A percentile compares a stretch with the other conserved stretches of the same genome.
Evolutionary conservation across 2,329 filamentous ascomycete species (phyloP).

Genomic region (Xylariaceae sp.): DNA sequence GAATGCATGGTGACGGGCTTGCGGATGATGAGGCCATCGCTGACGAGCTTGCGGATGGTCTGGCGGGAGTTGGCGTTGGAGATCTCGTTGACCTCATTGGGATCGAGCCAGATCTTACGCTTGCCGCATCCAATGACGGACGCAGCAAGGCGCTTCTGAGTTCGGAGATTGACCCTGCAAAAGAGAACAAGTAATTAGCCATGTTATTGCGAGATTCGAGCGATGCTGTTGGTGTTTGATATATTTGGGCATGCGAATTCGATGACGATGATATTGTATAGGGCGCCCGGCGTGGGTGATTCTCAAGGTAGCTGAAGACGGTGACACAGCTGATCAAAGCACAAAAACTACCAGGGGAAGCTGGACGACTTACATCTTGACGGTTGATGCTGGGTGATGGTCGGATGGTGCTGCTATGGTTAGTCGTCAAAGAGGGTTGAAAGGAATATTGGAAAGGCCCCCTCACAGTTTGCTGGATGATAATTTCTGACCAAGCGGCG

Average conservation of each 20-base stretch:
- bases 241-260: not conserved
- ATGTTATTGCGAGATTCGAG: not conserved
- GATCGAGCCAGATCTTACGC: slow-evolving; percentile 99
- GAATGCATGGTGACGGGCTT: slow-evolving; percentile 99
- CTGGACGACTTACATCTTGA: slow-evolving; percentile 28
- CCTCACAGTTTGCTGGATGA: slow-evolving; percentile 16
- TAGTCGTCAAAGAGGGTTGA: slow-evolving; percentile 24
- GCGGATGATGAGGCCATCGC: slow-evolving; percentile 99
- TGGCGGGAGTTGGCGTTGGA: slow-evolving; percentile 99
- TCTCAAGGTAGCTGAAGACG: too few species aligned
- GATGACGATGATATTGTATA: slow-evolving; percentile 2
- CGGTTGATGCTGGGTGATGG: slow-evolving; percentile 22
- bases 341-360: not conserved
- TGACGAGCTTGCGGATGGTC: slow-evolving; percentile 98
- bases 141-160: slow-evolving; percentile 99
- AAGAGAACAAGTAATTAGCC: not conserved
- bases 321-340: not conserved
- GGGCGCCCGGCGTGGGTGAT: not conserved
- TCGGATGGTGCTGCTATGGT: slow-evolving; percentile 24
- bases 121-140: slow-evolving; percentile 98
- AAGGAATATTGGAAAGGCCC: slow-evolving; percentile 19
- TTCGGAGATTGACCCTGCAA: slow-evolving; percentile 95
- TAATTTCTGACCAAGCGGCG: slow-evolving; percentile 18
- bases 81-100: slow-evolving; percentile 98
- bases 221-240: not conserved